phyloP scores from a whole-genome alignment of 192 early-diverging fungal species.

The Coemansia sp. region DNA sequence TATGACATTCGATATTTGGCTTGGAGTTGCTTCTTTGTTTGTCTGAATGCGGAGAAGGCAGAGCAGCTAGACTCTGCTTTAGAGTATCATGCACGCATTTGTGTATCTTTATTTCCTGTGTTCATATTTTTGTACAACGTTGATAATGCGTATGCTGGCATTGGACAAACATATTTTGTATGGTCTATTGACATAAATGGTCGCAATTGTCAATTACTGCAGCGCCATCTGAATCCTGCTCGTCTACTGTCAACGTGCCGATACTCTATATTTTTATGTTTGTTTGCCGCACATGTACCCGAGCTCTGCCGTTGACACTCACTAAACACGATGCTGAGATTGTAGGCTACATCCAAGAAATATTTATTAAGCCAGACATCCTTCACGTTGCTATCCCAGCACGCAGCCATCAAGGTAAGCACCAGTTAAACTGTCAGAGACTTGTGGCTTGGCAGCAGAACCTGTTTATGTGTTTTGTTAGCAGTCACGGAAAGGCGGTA shows the following conservation, averaged over 20 bases:
- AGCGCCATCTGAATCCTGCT: neutral
- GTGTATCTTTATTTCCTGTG: neutral
- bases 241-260: neutral
- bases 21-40: neutral
- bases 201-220: conserved; percentile 1
- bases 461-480: neutral
- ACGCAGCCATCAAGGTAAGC: conserved; percentile 29
- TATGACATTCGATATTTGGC: neutral
- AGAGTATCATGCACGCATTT: neutral
- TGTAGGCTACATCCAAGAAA: conserved; percentile 40
- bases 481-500: neutral
- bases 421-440: neutral
- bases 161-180: neutral
- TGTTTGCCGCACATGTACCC: conserved; percentile 1
- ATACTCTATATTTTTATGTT: conserved; percentile 3
- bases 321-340: neutral
- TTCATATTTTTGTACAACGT: neutral
- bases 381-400: conserved; percentile 20
- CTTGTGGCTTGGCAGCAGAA: neutral
- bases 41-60: neutral
- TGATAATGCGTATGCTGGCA: neutral
- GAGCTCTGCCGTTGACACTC: neutral
- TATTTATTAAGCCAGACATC: conserved; percentile 41
- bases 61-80: neutral
- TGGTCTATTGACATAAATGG: neutral